Evolutionary conservation across 345 rosid genomes (phyloP).

Genomic region (Aethionema arabicum): DNA sequence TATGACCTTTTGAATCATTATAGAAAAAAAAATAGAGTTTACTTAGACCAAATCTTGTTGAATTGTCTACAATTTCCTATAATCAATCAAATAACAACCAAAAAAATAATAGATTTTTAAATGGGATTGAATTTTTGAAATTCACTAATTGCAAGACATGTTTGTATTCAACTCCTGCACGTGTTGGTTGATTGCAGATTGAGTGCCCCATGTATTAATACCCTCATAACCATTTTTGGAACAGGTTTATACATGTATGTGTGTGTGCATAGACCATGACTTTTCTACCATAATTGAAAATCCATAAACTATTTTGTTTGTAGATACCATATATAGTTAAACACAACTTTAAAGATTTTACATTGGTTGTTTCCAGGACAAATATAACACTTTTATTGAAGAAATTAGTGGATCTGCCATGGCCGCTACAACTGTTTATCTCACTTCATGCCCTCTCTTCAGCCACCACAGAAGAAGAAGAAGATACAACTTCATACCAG

Average conservation of each 20-base stretch:
- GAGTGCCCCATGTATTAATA: background rate
- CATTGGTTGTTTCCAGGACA: constrained; percentile 15
- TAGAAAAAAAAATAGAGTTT: too few species aligned
- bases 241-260: too few species aligned
- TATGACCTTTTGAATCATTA: too few species aligned
- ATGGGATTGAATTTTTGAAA: too few species aligned
- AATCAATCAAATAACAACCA: too few species aligned
- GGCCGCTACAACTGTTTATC: constrained; percentile 14
- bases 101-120: too few species aligned
- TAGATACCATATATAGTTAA: background rate
- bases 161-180: background rate
- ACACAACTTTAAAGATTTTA: background rate
- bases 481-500: constrained; percentile 40
- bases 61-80: too few species aligned
- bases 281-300: background rate
- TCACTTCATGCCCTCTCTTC: constrained; percentile 16
- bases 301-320: background rate
- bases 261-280: constrained; percentile 5
- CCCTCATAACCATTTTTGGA: too few species aligned
- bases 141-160: constrained; percentile 2
- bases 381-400: background rate
- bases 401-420: constrained; percentile 19
- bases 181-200: background rate
- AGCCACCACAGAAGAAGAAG: constrained; percentile 17
- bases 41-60: too few species aligned